These are phyloP conservation scores for Podosphaera leucotricha DNA, from an alignment of 2,329 filamentous ascomycete species.

Conservation along the genomic window DNA sequence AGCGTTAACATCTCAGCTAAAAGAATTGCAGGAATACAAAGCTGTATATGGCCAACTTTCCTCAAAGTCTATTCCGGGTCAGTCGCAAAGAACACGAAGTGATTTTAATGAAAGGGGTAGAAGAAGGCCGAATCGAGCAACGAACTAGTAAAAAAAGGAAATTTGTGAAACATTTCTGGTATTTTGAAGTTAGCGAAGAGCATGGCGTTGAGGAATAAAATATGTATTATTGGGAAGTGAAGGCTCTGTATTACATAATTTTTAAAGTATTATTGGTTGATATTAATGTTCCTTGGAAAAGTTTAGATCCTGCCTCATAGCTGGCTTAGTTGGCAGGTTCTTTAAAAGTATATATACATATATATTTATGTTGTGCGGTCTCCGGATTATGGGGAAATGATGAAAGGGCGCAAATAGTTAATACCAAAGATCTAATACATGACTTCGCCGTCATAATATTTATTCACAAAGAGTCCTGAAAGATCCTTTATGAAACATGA, in stretches of 20 bases:
- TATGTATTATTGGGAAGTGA: not conserved
- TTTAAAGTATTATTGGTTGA: not conserved
- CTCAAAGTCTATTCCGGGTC: not conserved
- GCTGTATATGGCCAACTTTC: constrained; percentile 8
- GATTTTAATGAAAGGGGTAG: not conserved
- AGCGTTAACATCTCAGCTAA: constrained; percentile 34
- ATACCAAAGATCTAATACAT: too few relatives aligned
- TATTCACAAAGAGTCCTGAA: too few relatives aligned
- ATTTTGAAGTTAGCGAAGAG: not conserved
- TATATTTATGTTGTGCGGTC: not conserved
- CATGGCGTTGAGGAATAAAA: not conserved
- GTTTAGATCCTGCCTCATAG: not conserved
- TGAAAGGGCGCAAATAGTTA: not conserved
- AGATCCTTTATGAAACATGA: too few relatives aligned
- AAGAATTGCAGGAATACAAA: constrained; percentile 39
- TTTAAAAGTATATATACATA: not conserved
- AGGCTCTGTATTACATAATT: not conserved
- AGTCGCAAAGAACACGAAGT: not conserved
- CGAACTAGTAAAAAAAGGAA: not conserved
- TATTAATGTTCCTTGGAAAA: not conserved
- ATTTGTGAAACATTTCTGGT: not conserved
- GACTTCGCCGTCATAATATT: too few relatives aligned
- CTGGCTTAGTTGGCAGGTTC: not conserved
- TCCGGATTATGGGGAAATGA: not conserved
- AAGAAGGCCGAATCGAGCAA: not conserved